A percentile compares a stretch with the other conserved stretches of the same genome.
phyloP scores from a whole-genome alignment of 2,329 filamentous ascomycete genomes.

The Aspergillus transmontanensis region DNA sequence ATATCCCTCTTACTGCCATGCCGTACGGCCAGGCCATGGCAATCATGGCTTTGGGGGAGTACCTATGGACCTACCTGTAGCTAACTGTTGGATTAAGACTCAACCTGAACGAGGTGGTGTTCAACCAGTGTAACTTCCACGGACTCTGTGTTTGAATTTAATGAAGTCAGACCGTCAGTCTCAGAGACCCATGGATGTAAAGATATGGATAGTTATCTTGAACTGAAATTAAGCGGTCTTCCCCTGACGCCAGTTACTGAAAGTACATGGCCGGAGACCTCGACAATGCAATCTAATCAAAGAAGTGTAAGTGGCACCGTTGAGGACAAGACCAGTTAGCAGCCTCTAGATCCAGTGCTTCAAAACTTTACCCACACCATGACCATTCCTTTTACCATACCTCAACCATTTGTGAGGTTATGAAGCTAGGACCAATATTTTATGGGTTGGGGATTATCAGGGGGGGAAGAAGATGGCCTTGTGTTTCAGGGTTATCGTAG shows the following conservation, averaged over 20 bases:
- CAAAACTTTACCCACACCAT: too few relatives aligned
- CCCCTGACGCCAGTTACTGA: neutral
- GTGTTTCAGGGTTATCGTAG: too few relatives aligned
- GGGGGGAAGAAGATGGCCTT: too few relatives aligned
- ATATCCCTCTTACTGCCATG: slow-evolving; percentile 77
- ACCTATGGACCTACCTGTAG: slow-evolving; percentile 42
- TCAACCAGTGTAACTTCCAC: neutral
- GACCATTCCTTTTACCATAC: too few relatives aligned
- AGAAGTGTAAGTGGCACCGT: neutral
- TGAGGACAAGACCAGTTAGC: too few relatives aligned
- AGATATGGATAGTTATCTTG: neutral
- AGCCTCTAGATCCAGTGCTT: too few relatives aligned
- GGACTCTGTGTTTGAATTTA: too few relatives aligned
- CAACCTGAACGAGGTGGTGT: neutral
- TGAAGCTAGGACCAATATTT: too few relatives aligned
- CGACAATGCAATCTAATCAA: neutral
- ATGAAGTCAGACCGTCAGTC: neutral
- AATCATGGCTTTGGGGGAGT: slow-evolving; percentile 78
- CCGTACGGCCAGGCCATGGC: slow-evolving; percentile 85
- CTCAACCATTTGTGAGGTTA: too few relatives aligned
- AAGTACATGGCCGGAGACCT: neutral
- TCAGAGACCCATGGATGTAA: neutral
- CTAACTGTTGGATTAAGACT: neutral
- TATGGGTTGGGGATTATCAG: too few relatives aligned
- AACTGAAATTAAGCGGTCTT: neutral